These are phyloP conservation scores for Trypethelium eluteriae DNA, from an alignment of 495 filamentous ascomycete genomes.

Conservation along the genomic window DNA sequence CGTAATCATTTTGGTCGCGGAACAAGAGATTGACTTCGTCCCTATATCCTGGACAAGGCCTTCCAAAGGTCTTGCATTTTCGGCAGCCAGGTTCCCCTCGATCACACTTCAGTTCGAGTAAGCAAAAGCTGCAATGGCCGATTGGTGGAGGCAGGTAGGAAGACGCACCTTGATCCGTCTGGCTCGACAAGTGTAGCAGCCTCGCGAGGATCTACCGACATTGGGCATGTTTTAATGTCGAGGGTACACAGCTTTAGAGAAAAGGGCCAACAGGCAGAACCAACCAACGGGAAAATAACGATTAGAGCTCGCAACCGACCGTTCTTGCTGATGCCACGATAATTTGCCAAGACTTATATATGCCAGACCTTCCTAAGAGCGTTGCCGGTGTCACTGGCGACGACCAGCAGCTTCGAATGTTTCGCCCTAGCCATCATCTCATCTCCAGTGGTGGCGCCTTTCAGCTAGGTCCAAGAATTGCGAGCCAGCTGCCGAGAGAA, in stretches of 20 bases:
- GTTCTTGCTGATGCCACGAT: no score
- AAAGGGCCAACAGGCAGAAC: no score
- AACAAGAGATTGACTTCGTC: neutral
- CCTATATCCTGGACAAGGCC: constrained; percentile 4
- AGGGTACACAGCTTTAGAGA: no score
- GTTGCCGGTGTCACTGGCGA: neutral
- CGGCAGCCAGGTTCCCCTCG: constrained; percentile 4
- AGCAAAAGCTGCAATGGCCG: neutral
- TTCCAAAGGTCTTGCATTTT: constrained; percentile 3
- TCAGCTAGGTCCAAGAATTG: neutral
- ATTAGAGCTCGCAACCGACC: no score
- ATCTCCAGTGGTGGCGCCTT: neutral
- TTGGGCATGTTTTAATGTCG: neutral
- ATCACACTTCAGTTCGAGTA: neutral
- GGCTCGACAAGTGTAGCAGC: constrained; percentile 5
- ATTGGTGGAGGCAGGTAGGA: no score
- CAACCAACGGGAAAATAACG: no score
- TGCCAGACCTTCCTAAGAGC: no score
- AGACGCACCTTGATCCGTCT: neutral
- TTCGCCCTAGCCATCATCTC: neutral
- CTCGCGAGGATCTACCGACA: neutral
- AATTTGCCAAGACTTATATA: no score
- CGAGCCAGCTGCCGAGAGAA: neutral
- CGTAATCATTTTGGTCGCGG: constrained; percentile 7
- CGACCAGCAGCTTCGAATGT: neutral